Base-by-base conservation (phyloP, 2,329 filamentous ascomycete genomes). In the Venturia oleaginea region DNA sequence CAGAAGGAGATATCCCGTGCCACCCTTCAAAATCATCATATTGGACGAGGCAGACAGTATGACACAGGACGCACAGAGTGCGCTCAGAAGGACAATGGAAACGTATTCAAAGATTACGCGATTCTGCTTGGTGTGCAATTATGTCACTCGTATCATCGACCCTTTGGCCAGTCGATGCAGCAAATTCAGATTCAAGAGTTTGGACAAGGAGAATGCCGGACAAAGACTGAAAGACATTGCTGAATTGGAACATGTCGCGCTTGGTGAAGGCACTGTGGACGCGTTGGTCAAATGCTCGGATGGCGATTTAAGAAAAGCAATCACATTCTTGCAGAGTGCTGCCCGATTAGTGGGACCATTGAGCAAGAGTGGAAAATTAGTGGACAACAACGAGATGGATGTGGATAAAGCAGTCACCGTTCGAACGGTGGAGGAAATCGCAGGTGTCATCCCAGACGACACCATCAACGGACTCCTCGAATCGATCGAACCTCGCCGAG, bases 21-120 rank as follows among this genome's bases (percentile, higher is more conserved):
- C 94, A 27, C 94, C 94, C 0, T 99, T 97, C 81, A 99, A 99
- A 80, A 96, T 99, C 74, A 93, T 99, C 73, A 91, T 99, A 67
- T 86, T 99, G 66, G 94, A 99, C 76, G 94, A 99, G 79, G 94
- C 94, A 69, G 94, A 99, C 75, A 94, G 89, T 69, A 97, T 99
- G 93, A 99, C 94, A 46, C 93, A 97, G 76, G 95, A 99, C 77
- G 94, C 94, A 15, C 94, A 99, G 79, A 90, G 87, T 66, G 94
- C 95, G 5, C 81, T 99, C 65, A 84, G 94, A 68, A 84, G 95
- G 64, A 99, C 94, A 1, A 99, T 99, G 94, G 94, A 99, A 79
- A 96, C 92, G 57, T 97, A 97, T 77, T 90, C 86, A 75, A 92
- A 92, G 72, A 97, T 97, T 77, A 99, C 94, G 2, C 84, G 94